Evolutionary conservation across 345 rosid species (phyloP).

Genomic region (Euphorbia lathyris): DNA sequence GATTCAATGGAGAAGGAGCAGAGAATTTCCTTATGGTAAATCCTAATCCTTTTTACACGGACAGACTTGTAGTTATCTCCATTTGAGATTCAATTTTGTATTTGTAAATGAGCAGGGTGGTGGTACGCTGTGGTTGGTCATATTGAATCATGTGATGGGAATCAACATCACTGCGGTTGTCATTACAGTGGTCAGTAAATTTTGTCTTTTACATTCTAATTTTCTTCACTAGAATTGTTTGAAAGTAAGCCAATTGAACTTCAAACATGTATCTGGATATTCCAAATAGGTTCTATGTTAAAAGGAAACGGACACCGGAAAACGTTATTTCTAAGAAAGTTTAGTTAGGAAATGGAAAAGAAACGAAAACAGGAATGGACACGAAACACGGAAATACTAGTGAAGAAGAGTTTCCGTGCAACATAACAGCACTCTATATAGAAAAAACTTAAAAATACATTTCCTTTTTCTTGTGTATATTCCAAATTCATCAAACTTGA

Average conservation of each 20-base stretch:
- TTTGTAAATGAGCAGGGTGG: constrained; percentile 60
- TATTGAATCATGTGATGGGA: constrained; percentile 80
- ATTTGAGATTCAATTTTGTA: no score
- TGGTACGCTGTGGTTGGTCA: constrained; percentile 94
- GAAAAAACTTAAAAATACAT: no score
- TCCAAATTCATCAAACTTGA: not conserved
- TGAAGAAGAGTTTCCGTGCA: no score
- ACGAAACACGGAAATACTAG: no score
- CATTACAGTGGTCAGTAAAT: constrained; percentile 47
- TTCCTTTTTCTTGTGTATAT: not conserved
- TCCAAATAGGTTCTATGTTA: no score
- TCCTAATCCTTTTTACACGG: not conserved
- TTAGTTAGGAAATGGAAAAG: no score
- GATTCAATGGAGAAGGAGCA: constrained; percentile 96
- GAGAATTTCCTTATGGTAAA: constrained; percentile 66
- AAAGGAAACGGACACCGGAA: no score
- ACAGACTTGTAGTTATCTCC: not conserved
- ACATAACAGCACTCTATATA: no score
- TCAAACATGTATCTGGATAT: not conserved
- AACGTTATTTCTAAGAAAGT: no score
- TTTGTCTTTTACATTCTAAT: not conserved
- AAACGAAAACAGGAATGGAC: no score
- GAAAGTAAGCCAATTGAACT: not conserved
- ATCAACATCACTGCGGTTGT: constrained; percentile 57
- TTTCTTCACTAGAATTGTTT: not conserved